Percentiles rank a stretch among this genome's conserved stretches.
phyloP scores from a whole-genome alignment of 202 grass and related monocot genomes.

The Elaeis oleifera region DNA sequence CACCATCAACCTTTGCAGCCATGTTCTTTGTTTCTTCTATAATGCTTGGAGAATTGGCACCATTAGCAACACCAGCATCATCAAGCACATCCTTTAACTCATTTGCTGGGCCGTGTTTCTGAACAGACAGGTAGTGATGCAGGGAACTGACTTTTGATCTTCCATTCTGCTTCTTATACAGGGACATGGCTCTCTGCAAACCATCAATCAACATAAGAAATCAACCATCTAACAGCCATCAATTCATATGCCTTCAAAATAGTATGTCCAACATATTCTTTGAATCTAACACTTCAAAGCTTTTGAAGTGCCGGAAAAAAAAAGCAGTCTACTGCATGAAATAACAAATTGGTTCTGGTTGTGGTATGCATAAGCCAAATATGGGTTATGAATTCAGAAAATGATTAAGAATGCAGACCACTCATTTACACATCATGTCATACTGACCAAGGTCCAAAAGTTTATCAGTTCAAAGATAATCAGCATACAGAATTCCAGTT shows the following conservation, averaged over 20 bases:
- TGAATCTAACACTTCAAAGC: too few species aligned
- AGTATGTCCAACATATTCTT: too few species aligned
- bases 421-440: background rate
- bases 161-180: slow-evolving; percentile 22
- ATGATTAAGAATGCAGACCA: background rate
- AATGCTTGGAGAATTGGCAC: background rate
- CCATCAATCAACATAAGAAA: slow-evolving; percentile 10
- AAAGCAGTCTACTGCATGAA: too few species aligned
- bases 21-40: background rate
- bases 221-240: too few species aligned
- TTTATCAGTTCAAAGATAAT: background rate
- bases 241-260: too few species aligned
- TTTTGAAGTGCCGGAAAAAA: too few species aligned
- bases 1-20: background rate
- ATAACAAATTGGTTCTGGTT: too few species aligned
- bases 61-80: background rate
- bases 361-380: too few species aligned
- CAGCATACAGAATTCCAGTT: background rate
- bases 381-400: background rate
- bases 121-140: background rate
- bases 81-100: too few species aligned
- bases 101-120: background rate
- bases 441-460: background rate
- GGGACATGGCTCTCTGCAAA: slow-evolving; percentile 38
- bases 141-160: slow-evolving; percentile 18